Conservation (phyloP, 2,329 filamentous ascomycete genomes). For the Aspergillus bombycis region DNA sequence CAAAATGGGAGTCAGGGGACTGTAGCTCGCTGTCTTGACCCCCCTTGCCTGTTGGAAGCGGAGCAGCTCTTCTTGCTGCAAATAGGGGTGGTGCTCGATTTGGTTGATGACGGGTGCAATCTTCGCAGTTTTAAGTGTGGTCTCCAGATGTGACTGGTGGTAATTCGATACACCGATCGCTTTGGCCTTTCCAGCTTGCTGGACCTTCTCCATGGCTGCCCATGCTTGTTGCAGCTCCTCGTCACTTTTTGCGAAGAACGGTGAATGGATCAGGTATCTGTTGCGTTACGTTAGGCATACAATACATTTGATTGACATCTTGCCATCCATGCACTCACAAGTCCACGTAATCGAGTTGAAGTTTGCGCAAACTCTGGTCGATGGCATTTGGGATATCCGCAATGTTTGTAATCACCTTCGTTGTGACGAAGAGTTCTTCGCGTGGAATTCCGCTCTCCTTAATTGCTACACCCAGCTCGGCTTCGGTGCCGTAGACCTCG, state of each 20-base stretch:
- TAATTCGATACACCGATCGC: conserved; percentile 68
- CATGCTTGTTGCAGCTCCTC: conserved; percentile 60
- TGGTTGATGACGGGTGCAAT: conserved; percentile 44
- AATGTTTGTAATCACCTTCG: conserved; percentile 60
- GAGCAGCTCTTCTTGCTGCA: conserved; percentile 49
- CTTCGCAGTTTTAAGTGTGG: conserved; percentile 50
- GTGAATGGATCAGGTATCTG: conserved; percentile 62
- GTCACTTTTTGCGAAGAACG: conserved; percentile 60
- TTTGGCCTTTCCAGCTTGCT: conserved; percentile 59
- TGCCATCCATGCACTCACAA: conserved; percentile 46
- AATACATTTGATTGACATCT: conserved; percentile 32
- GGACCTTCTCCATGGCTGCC: conserved; percentile 62
- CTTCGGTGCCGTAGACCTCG: conserved; percentile 57
- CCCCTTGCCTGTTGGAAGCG: conserved; percentile 44
- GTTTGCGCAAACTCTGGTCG: conserved; percentile 60
- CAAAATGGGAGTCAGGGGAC: conserved; percentile 52
- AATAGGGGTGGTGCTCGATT: conserved; percentile 49
- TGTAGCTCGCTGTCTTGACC: conserved; percentile 48
- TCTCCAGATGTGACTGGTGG: conserved; percentile 57
- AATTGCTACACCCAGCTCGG: conserved; percentile 53
- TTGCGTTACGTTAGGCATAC: too few species aligned
- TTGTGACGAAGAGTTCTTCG: conserved; percentile 56
- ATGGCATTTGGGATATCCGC: conserved; percentile 60
- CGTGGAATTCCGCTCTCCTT: conserved; percentile 50
- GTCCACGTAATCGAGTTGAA: conserved; percentile 65